Conservation (phyloP, 2,329 filamentous ascomycete species). For the Cercospora sp. region DNA sequence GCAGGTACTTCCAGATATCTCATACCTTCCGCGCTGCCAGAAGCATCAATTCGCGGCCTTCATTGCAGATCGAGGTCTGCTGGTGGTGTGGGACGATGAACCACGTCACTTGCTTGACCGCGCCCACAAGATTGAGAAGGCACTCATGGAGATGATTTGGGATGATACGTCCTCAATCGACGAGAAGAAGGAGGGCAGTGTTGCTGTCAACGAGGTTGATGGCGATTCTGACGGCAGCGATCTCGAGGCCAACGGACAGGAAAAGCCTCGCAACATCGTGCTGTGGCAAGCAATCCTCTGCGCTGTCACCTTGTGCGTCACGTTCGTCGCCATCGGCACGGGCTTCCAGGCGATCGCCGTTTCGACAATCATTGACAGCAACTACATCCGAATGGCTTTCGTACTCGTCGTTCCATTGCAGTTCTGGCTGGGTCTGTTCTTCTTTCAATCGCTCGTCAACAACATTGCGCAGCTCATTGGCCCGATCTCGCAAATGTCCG, state of each 20-base stretch:
- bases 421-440: conserved; percentile 59
- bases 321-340: conserved; percentile 55
- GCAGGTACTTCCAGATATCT: conserved; percentile 61
- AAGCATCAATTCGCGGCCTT: conserved; percentile 68
- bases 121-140: conserved; percentile 53
- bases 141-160: conserved; percentile 62
- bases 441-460: conserved; percentile 49
- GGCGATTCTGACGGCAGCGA: conserved; percentile 37
- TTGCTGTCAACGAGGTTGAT: conserved; percentile 38
- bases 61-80: conserved; percentile 57
- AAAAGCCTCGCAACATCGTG: conserved; percentile 51
- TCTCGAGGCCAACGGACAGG: conserved; percentile 43
- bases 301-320: conserved; percentile 54
- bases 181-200: conserved; percentile 46
- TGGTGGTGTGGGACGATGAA: conserved; percentile 66
- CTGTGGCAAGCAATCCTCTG: conserved; percentile 59
- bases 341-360: conserved; percentile 59
- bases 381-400: conserved; percentile 57
- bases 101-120: conserved; percentile 57
- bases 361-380: conserved; percentile 55
- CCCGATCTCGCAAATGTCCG: conserved; percentile 46
- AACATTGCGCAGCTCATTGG: conserved; percentile 47
- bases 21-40: conserved; percentile 59
- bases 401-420: conserved; percentile 55
- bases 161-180: conserved; percentile 45